These are phyloP conservation scores for Malus fusca DNA, from an alignment of 306 rosid genomes.

Conservation along the genomic window DNA sequence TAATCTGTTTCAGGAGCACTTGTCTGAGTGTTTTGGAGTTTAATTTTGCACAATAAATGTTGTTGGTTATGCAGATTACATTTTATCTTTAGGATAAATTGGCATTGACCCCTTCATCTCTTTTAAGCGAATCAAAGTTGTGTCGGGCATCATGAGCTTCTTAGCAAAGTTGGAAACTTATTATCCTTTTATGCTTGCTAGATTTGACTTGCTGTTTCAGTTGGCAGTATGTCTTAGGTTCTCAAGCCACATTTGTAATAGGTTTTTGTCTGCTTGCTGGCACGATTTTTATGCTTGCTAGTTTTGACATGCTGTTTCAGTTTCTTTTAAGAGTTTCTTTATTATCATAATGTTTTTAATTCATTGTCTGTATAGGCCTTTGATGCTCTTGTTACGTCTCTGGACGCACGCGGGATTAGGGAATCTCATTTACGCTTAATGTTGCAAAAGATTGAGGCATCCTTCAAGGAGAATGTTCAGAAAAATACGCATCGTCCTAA, in stretches of 20 bases:
- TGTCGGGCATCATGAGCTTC: neutral
- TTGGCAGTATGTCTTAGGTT: neutral
- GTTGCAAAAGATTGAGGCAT: slow-evolving; percentile 78
- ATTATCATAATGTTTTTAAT: no score
- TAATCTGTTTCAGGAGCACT: neutral
- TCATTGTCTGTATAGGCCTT: slow-evolving; percentile 55
- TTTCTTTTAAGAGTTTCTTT: neutral
- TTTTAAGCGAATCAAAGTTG: neutral
- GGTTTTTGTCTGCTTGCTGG: neutral
- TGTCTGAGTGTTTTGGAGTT: neutral
- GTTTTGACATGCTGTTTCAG: neutral
- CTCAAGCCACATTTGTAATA: neutral
- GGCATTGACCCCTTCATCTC: neutral
- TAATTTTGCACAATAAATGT: neutral
- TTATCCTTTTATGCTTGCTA: neutral
- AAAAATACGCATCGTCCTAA: slow-evolving; percentile 33
- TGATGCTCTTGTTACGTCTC: slow-evolving; percentile 63
- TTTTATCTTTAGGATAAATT: neutral
- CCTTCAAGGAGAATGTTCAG: slow-evolving; percentile 67
- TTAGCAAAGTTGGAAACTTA: neutral
- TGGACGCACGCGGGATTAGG: slow-evolving; percentile 87
- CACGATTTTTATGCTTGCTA: neutral
- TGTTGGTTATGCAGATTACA: neutral
- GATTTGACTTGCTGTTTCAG: neutral
- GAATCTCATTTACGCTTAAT: slow-evolving; percentile 90